Evolutionary conservation across 371 early-diverging fungal genomes (phyloP), one percentile per base, ranked within the genome.

Genomic region (Rhizopus stolonifer): DNA sequence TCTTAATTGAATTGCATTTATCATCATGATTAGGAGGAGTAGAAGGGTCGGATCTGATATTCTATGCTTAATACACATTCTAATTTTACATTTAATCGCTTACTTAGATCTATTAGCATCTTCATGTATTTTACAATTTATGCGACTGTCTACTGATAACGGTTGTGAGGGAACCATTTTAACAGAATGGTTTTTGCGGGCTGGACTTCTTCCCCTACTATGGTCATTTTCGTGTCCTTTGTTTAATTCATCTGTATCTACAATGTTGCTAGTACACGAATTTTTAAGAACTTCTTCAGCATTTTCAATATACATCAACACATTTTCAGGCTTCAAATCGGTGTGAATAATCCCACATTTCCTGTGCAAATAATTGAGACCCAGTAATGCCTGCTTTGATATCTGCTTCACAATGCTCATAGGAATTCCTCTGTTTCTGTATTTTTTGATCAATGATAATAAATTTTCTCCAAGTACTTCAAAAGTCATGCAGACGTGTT

Each of bases 281-380:
- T 61, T 47, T 25, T 58, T 70, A 26, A 86, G 65, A 1, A 86
- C 70, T 45, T 86, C 83, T 36, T 91, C 91, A 6, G 93, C 90
- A 52, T 90, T 85, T 47, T 93, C 92, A 24, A 94, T 83, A 60
- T 91, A 92, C 38, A 94, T 90, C 17, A 96, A 75, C 3, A 95
- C 93, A 64, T 96, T 96, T 64, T 96, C 99, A 0, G 99, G 99
- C 63, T 99, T 99, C 40, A 99, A 63, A 67, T 99, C 99, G 0
- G 99, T 97, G 72, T 99, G 99, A 48, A 98, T 96, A 58, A 99
- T 95, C 23, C 89, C 87, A 75, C 99, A 96, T 46, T 88, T 87
- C 1, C 88, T 70, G 67, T 98, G 97, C 60, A 98, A 73, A 58
- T 94, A 97, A 56, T 94, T 95, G 54, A 98, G 72, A 0, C 94